phyloP scores from a whole-genome alignment of 257 asterid genomes.

The Oldenlandia corymbosa region DNA sequence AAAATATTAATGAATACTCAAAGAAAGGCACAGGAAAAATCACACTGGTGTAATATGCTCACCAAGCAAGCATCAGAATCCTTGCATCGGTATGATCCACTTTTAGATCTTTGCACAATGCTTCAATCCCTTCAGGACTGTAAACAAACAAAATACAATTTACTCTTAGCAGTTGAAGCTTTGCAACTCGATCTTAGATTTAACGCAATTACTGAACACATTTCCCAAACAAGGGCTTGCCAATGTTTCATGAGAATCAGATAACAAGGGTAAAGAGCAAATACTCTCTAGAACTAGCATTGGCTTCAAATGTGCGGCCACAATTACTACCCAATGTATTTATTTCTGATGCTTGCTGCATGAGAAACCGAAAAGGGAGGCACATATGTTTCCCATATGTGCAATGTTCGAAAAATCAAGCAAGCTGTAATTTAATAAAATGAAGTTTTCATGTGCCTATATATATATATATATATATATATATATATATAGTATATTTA shows the following conservation, averaged over 20 bases:
- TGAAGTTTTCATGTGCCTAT: neutral
- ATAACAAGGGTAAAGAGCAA: neutral
- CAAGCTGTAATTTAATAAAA: neutral
- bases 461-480: neutral
- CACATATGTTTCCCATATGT: neutral
- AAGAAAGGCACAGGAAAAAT: constrained; percentile 9
- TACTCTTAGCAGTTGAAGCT: neutral
- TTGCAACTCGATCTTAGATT: neutral
- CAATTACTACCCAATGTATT: no score
- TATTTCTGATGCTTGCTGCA: neutral
- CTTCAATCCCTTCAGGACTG: constrained; percentile 92
- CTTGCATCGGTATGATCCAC: constrained; percentile 76
- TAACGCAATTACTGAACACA: neutral
- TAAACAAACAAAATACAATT: constrained; percentile 6
- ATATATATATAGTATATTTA: no score
- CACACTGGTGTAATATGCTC: constrained; percentile 23
- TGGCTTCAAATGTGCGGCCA: neutral
- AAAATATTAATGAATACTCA: constrained; percentile 1
- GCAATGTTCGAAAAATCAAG: neutral
- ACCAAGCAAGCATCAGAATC: constrained; percentile 91
- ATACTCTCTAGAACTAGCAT: neutral
- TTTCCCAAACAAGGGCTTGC: neutral
- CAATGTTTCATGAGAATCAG: neutral
- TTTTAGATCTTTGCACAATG: constrained; percentile 73
- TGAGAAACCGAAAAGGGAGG: neutral